Base-by-base conservation (phyloP, 2,329 filamentous ascomycete genomes). In the Tetracladium maxilliforme region DNA sequence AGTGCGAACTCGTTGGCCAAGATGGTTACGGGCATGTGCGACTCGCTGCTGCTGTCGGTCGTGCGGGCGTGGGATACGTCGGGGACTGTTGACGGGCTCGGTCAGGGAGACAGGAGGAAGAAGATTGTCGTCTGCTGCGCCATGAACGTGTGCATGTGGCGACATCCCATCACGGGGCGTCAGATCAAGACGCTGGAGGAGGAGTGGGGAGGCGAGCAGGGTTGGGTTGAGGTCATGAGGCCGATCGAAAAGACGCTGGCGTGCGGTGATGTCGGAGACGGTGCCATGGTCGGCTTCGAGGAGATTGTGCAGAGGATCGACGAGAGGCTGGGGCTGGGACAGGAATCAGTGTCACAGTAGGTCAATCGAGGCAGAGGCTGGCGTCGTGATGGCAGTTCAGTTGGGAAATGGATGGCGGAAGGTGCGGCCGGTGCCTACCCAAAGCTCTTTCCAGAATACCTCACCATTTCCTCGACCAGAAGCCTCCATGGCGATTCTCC, bases 111-210 rank as follows among this genome's bases (percentile, higher is more conserved):
- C 21, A 48, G 43, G 26, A 69, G 61, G 46, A 76, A 75, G 47
- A 66, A 60, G 34, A 82, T 92, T 18, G 41, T 90, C 3, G 77
- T 87, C 1, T 79, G 79, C 3, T 74, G 76, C 2, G 73, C 78
- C 16, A 92, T 93, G 82, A 93, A 94, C 47, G 83, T 71, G 14
- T 72, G 75, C 4, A 93, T 93, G 86, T 92, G 80, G 77, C 58
- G 62, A 28, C 83, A 94, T 44, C 86, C 84, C 3, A 56, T 92
- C 22, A 93, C 86, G 2, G 61, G 52, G 24, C 70, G 66, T 33
- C 82, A 93, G 34, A 51, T 93, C 19, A 54, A 54, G 20, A 56
- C 78, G 0, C 53, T 94, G 23, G 64, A 74, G 33, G 64, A 77
- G 23, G 78, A 84, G 30, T 93, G 84, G 83, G 75, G 73, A 6